Percentiles rank a stretch among this genome's conserved stretches.
Evolutionary conservation across 2,329 filamentous ascomycete genomes (phyloP).

Genomic region (Colletotrichum sp.): DNA sequence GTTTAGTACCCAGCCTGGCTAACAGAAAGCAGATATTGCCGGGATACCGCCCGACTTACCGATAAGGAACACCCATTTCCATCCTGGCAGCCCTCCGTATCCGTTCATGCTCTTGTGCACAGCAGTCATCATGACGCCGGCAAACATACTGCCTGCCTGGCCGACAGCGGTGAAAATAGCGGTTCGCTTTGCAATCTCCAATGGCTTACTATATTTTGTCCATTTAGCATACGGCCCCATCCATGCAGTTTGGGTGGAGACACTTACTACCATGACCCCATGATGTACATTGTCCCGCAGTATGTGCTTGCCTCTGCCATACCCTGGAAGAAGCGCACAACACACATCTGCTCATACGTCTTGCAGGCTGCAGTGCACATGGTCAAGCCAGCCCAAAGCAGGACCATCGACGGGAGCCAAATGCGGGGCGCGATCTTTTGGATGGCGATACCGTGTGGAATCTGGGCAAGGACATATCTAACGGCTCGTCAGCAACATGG

Average conservation of each 20-base stretch:
- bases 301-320: slow-evolving; percentile 43
- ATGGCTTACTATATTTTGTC: slow-evolving; percentile 38
- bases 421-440: slow-evolving; percentile 54
- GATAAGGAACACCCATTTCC: slow-evolving; percentile 52
- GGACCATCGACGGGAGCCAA: slow-evolving; percentile 52
- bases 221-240: not conserved
- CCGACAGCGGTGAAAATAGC: slow-evolving; percentile 68
- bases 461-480: slow-evolving; percentile 37
- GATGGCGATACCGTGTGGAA: slow-evolving; percentile 49
- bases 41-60: not conserved
- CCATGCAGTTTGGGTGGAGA: slow-evolving; percentile 25
- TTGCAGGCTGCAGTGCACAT: slow-evolving; percentile 32
- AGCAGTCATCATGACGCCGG: slow-evolving; percentile 61
- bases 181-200: slow-evolving; percentile 66
- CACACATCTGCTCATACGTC: slow-evolving; percentile 37
- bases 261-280: slow-evolving; percentile 61
- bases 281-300: slow-evolving; percentile 45
- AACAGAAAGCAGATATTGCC: not conserved
- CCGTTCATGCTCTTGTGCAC: slow-evolving; percentile 42
- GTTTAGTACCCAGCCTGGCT: not conserved
- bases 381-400: slow-evolving; percentile 54
- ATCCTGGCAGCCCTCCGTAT: slow-evolving; percentile 48
- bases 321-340: slow-evolving; percentile 43
- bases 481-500: not conserved
- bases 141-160: slow-evolving; percentile 64